phyloP scores from a whole-genome alignment of 495 filamentous ascomycete genomes.

The Polyplosphaeria fusca region DNA sequence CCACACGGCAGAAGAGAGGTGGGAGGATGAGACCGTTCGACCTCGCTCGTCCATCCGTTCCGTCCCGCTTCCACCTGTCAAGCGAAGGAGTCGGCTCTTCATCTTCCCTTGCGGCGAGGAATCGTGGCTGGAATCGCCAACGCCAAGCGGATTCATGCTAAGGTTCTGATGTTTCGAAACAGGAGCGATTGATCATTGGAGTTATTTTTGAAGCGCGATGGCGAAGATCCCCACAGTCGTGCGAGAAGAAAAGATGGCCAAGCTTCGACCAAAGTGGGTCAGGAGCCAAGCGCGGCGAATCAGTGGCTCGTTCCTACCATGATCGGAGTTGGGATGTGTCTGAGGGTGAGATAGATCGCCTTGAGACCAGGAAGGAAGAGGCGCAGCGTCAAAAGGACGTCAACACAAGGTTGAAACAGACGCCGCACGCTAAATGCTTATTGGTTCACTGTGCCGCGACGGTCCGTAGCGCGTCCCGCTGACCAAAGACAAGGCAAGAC shows the following conservation, averaged over 20 bases:
- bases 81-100: too few relatives aligned
- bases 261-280: background rate
- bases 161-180: background rate
- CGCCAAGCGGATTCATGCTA: background rate
- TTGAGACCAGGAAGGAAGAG: background rate
- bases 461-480: too few relatives aligned
- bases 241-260: background rate
- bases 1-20: too few relatives aligned
- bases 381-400: background rate
- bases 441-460: background rate
- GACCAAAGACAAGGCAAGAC: too few relatives aligned
- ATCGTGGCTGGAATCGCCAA: background rate
- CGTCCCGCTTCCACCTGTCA: too few relatives aligned
- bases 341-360: background rate
- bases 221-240: background rate
- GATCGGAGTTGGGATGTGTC: background rate
- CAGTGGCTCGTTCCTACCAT: background rate
- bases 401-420: background rate
- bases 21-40: too few relatives aligned
- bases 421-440: background rate
- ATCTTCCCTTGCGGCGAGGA: background rate
- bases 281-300: background rate
- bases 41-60: too few relatives aligned
- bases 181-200: background rate
- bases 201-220: background rate